Conservation (phyloP, 441 rosid species). For the Heliophila coronopifolia region DNA sequence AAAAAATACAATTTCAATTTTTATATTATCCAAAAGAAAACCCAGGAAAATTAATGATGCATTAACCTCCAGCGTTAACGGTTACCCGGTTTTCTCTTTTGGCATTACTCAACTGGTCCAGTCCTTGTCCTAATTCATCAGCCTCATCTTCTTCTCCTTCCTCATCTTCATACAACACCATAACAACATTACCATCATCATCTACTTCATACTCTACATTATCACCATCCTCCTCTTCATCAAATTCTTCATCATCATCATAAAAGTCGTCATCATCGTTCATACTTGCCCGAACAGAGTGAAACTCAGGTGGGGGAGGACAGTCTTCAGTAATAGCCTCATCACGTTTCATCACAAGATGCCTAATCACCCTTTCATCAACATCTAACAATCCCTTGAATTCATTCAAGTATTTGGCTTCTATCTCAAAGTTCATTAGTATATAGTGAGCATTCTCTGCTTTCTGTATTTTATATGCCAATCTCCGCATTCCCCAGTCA, state of each 20-base stretch:
- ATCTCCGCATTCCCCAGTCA: constrained; percentile 87
- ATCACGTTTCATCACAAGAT: constrained; percentile 77
- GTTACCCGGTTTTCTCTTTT: constrained; percentile 26
- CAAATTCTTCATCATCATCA: constrained; percentile 31
- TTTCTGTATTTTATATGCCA: constrained; percentile 78
- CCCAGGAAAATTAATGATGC: not conserved
- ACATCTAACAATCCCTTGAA: constrained; percentile 69
- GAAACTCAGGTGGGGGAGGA: constrained; percentile 83
- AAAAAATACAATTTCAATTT: not conserved
- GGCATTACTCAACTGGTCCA: constrained; percentile 7
- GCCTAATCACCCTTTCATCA: constrained; percentile 80
- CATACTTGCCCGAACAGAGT: constrained; percentile 40
- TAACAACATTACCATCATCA: constrained; percentile 33
- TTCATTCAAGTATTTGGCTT: constrained; percentile 69
- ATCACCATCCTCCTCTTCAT: constrained; percentile 35
- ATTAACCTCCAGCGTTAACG: constrained; percentile 7
- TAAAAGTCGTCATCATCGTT: constrained; percentile 36
- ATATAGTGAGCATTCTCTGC: constrained; percentile 73
- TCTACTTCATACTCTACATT: constrained; percentile 34
- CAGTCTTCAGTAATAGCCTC: constrained; percentile 64
- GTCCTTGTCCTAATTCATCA: constrained; percentile 18
- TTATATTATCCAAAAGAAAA: not conserved
- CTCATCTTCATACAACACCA: constrained; percentile 30
- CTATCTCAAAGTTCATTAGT: constrained; percentile 85
- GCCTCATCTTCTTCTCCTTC: constrained; percentile 26